Evolutionary conservation across 108 stramenopile species (phyloP), one percentile per base, ranked within the genome.

Genomic region (Stephanodiscus minutulus): DNA sequence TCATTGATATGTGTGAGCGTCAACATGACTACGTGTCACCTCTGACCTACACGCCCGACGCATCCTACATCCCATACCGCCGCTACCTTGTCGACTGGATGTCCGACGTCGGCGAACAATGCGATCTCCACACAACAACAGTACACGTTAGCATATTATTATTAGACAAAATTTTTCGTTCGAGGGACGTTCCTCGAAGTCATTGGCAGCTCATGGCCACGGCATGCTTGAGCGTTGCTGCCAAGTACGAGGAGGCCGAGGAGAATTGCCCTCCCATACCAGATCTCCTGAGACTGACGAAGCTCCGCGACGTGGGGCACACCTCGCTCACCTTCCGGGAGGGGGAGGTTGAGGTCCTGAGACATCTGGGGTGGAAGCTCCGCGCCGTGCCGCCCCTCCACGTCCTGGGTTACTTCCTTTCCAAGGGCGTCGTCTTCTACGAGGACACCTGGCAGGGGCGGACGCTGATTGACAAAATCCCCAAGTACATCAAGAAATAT

Each of bases 121-220:
- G 81, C 63, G 73, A 85, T 35, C 86, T 95, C 20, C 91, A 93
- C 72, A 84, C 81, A 68, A 86, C 88, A 17, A 95, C 94, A 29
- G 80, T 95, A 18, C 94, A 95, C 60, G 91, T 92, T 33, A 68
- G 81, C 63, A 88, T 95, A 53, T 79, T 95, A 61, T 90, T 87
- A 70, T 70, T 95, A 43, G 94, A 95, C 81, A 95, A 93, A 70
- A 90, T 95, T 24, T 91, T 95, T 62, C 72, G 91, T 46, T 65
- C 85, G 20, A 65, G 77, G 20, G 82, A 91, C 7, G 83, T 92
- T 44, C 90, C 90, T 10, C 73, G 94, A 44, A 78, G 80, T 39
- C 86, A 91, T 65, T 95, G 94, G 94, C 94, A 95, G 68, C 87
- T 95, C 54, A 81, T 95, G 46, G 94, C 94, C n/a, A 95, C 94